Evolutionary conservation across 495 filamentous ascomycete genomes (phyloP).

Genomic region (Hyaloscypha finlandica): DNA sequence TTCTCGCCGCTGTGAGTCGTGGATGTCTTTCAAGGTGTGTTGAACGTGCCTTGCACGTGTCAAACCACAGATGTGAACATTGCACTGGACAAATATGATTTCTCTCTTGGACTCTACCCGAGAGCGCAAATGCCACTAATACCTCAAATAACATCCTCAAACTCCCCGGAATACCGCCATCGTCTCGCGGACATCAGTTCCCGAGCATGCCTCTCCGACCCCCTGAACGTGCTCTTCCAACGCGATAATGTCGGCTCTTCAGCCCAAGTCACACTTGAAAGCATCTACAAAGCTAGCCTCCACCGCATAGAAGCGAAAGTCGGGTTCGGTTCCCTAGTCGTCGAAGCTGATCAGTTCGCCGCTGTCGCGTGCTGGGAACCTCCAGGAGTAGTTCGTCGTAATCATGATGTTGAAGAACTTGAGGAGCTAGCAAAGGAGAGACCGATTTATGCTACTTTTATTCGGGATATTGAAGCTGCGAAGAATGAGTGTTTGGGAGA

Average conservation of each 20-base stretch:
- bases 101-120: neutral
- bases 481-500: constrained; percentile 9
- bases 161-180: constrained; percentile 8
- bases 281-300: neutral
- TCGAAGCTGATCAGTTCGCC: constrained; percentile 13
- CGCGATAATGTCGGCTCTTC: neutral
- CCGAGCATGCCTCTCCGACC: constrained; percentile 7
- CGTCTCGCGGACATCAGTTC: constrained; percentile 10
- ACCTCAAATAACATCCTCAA: constrained; percentile 1
- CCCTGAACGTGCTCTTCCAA: constrained; percentile 7
- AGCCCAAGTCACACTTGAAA: neutral
- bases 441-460: constrained; percentile 1
- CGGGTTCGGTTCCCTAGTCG: constrained; percentile 1
- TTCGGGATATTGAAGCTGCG: constrained; percentile 8
- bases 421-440: constrained; percentile 2
- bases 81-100: too few species aligned
- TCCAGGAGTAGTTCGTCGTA: neutral
- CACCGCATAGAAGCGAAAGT: constrained; percentile 12
- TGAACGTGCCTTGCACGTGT: too few species aligned
- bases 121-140: neutral
- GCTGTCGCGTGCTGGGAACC: constrained; percentile 14
- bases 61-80: too few species aligned
- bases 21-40: neutral
- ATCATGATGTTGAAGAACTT: constrained; percentile 5
- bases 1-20: neutral